Conservation (phyloP, 768 basidiomycete genomes). For the Lactifluus subvellereus region DNA sequence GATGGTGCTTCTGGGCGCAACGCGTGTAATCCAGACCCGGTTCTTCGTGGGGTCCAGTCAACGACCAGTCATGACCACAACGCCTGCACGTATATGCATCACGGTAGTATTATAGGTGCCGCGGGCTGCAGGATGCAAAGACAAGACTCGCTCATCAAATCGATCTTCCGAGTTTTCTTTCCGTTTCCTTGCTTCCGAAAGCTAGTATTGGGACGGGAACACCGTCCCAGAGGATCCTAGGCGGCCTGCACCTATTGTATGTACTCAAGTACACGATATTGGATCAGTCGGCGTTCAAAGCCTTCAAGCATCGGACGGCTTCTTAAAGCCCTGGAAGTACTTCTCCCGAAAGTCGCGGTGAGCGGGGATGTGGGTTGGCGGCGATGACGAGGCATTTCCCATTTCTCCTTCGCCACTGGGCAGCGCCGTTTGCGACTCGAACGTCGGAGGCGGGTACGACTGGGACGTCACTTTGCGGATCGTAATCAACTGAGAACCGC, state of each 20-base stretch:
- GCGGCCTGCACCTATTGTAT: neutral
- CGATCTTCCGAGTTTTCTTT: too few species aligned
- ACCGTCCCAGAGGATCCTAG: too few species aligned
- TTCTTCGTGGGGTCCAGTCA: too few species aligned
- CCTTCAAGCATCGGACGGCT: slow-evolving; percentile 24
- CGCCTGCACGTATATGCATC: too few species aligned
- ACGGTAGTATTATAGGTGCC: too few species aligned
- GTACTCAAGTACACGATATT: neutral
- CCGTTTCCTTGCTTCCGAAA: neutral
- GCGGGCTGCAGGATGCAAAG: too few species aligned
- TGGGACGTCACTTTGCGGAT: slow-evolving; percentile 61
- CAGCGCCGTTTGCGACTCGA: slow-evolving; percentile 32
- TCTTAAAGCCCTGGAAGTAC: slow-evolving; percentile 79
- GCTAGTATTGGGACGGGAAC: neutral
- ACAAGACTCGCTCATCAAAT: too few species aligned
- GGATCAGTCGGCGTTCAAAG: neutral
- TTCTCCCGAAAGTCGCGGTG: slow-evolving; percentile 87
- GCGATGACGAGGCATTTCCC: neutral
- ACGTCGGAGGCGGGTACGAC: slow-evolving; percentile 48
- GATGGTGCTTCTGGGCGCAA: too few species aligned
- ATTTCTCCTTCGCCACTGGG: slow-evolving; percentile 1
- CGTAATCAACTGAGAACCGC: slow-evolving; percentile 67
- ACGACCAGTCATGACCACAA: too few species aligned
- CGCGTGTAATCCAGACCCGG: too few species aligned
- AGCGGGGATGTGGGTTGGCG: slow-evolving; percentile 54